Evolutionary conservation across 148 eudicot species (phyloP), one percentile per base, ranked within the genome.

Genomic region (Amaranthus hypochondriacus): DNA sequence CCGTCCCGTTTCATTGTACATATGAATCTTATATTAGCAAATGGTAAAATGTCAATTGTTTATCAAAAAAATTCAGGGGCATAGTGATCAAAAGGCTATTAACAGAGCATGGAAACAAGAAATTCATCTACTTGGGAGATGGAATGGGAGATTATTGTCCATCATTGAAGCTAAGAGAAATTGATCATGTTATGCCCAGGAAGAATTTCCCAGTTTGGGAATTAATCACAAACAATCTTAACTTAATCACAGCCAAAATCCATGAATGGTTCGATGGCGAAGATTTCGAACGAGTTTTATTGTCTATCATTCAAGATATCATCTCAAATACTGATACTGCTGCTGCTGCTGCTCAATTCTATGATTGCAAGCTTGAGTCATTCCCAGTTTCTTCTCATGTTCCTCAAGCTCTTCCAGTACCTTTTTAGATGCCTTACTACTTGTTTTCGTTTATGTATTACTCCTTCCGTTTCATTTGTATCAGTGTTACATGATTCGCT

Each of bases 61-160:
- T 28, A 28, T 28, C 39, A 0, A 28, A 28, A 28, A 28, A 28
- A 28, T 28, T 28, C 39, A 28, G 39, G 39, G 39, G 39, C 2
- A 28, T 28, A 28, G 39, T 28, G 39, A 28, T 28, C 39, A 28
- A 28, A 28, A 28, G 39, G 39, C 39, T 28, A 28, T 28, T 28
- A 28, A 28, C 39, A 28, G 39, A 81, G 53, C 80, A 85, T 18
- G 84, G 79, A 61, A 77, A 77, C 76, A 84, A 82, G 61, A 85
- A 73, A 56, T 60, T 91, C 51, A 86, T 89, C 74, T 91, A 91
- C 57, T 76, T 89, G 1, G 97, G 97, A 4, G 93, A 91, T 69
- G 97, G 93, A 47, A 59, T 3, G 2, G 97, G 93, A 1, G 93
- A 91, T 62, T 91, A 84, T 68, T 91, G 97, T 73, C 97, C 97